Evolutionary conservation across 306 rosid species (phyloP).

Genomic region (Citrullus mucosospermus): DNA sequence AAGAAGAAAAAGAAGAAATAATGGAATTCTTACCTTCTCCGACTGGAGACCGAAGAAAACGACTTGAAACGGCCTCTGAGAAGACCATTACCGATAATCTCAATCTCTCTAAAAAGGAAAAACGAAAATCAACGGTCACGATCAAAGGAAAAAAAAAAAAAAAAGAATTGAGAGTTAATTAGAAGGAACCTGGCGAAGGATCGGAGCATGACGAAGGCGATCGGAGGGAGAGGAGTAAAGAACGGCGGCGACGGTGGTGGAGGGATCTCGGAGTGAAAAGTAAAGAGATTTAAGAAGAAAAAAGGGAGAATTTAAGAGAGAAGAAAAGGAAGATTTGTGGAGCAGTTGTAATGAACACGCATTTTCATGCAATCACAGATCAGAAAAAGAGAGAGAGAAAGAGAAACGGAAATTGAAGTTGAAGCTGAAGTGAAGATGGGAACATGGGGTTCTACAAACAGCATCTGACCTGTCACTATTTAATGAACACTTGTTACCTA

Average conservation of each 20-base stretch:
- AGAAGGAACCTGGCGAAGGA: conserved; percentile 40
- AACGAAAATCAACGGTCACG: not conserved
- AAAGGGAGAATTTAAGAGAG: conserved; percentile 19
- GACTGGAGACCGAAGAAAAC: conserved; percentile 19
- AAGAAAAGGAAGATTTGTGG: conserved; percentile 2
- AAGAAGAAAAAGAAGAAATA: not conserved
- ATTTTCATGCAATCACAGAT: conserved; percentile 25
- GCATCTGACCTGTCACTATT: conserved; percentile 20
- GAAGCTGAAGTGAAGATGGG: not conserved
- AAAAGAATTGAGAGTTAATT: not conserved
- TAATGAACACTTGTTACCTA: conserved; percentile 8
- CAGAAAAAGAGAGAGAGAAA: conserved; percentile 3
- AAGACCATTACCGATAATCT: conserved; percentile 21
- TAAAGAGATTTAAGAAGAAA: not conserved
- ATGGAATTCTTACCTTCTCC: conserved; percentile 31
- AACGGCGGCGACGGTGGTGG: too few relatives aligned
- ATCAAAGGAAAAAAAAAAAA: not conserved
- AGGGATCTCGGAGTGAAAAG: not conserved
- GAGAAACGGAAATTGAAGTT: conserved; percentile 1
- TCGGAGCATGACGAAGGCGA: conserved; percentile 30
- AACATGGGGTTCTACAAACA: conserved; percentile 6
- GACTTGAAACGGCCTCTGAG: conserved; percentile 21
- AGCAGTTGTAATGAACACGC: conserved; percentile 12
- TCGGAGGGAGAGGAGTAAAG: not conserved
- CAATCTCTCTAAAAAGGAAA: conserved; percentile 28